phyloP scores from a whole-genome alignment of 2,329 filamentous ascomycete genomes.

The Simplicillium aogashimaense region DNA sequence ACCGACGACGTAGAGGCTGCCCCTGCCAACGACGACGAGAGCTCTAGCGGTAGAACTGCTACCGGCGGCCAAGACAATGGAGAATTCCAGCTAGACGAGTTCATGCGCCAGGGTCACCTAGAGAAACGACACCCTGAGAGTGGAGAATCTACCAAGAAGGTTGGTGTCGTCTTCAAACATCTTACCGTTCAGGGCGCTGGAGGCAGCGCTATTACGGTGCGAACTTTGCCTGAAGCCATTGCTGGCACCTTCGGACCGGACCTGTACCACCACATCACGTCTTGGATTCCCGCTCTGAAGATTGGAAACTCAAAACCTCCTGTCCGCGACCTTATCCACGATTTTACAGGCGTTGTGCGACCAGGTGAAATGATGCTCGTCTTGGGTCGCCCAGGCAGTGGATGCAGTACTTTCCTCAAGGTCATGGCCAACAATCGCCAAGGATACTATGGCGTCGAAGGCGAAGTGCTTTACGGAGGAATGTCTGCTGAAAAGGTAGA shows the following conservation, averaged over 20 bases:
- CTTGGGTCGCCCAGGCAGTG: slow-evolving; percentile 62
- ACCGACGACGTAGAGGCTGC: slow-evolving; percentile 2
- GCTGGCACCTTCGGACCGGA: slow-evolving; percentile 74
- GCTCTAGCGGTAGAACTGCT: not conserved
- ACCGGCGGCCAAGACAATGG: slow-evolving; percentile 31
- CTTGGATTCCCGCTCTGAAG: slow-evolving; percentile 4
- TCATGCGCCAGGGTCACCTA: slow-evolving; percentile 65
- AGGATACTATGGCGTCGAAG: slow-evolving; percentile 55
- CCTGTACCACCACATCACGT: slow-evolving; percentile 42
- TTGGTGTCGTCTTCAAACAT: slow-evolving; percentile 69
- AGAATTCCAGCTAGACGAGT: slow-evolving; percentile 59
- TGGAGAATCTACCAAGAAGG: slow-evolving; percentile 61
- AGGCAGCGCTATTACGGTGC: slow-evolving; percentile 57
- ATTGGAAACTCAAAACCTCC: slow-evolving; percentile 8
- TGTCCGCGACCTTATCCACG: slow-evolving; percentile 16
- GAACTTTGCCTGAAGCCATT: slow-evolving; percentile 64
- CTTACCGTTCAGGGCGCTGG: slow-evolving; percentile 65
- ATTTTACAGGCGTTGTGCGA: slow-evolving; percentile 23
- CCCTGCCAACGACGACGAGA: slow-evolving; percentile 3
- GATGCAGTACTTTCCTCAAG: slow-evolving; percentile 70
- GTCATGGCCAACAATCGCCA: slow-evolving; percentile 61
- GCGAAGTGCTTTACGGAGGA: slow-evolving; percentile 55
- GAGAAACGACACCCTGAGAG: slow-evolving; percentile 54
- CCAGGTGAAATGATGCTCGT: slow-evolving; percentile 28
- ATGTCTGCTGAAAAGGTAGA: slow-evolving; percentile 33